Evolutionary conservation across 2,329 filamentous ascomycete species (phyloP), one percentile per base, ranked within the genome.

Genomic region (Penicillium nordicum): DNA sequence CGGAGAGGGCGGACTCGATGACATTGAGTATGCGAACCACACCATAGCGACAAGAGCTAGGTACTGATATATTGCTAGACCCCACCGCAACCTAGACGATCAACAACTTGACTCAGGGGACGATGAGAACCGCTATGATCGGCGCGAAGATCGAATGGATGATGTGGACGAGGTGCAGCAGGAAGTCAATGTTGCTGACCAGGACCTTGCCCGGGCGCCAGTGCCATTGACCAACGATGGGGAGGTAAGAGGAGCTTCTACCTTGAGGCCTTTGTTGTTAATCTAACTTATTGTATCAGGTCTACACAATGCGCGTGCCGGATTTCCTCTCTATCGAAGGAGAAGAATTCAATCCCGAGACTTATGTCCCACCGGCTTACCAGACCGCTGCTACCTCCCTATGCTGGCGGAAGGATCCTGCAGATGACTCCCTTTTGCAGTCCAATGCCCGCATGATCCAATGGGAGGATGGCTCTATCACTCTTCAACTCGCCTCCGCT

Each of bases 391-490:
- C 84, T 52, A 84, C 82, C 23, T 87, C 85, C 0, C 76, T 88
- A 29, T 84, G 85, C 65, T 88, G 85, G 85, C 82, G 86, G 50
- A 81, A 81, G 64, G 84, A 85, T 45, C 84, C 85, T n/a, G 80
- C 79, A 2, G 76, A 86, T 54, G 79, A 80, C 6, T 72, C 76
- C 5, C 71, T 80, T 37, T 73, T 87, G 14, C 85, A 88, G 67
- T 87, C 84, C 7, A 88, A 88, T 64, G 83, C 84, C 11, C 84
- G 85, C 40, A 78, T 88, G 50, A 78, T 88, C 48, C 80, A 82
- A 60, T 88, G 86, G 86, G 85, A 84, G 18, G 85, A 88, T 65
- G 86, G 86, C 37, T 86, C 83, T 5, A 72, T 88, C 45, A 88
- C 85, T 2, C 75, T 88, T 4, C 86, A 88, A 65, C 77, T 88